Percentiles rank a stretch among this genome's conserved stretches.
These are phyloP conservation scores for Xylaria sp. DNA, from an alignment of 2,329 filamentous ascomycete species.

Conservation along the genomic window DNA sequence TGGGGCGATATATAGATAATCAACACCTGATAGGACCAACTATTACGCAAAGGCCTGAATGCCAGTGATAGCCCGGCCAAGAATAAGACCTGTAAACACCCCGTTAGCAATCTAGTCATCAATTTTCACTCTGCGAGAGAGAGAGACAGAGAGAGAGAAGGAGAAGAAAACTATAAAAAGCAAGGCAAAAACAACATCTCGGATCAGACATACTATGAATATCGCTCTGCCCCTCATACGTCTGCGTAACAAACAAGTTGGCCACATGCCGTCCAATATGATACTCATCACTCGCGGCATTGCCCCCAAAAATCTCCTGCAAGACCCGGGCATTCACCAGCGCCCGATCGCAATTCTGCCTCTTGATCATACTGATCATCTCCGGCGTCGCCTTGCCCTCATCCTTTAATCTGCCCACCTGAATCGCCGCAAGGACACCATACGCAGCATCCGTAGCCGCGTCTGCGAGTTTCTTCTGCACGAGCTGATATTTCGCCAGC, in stretches of 20 bases:
- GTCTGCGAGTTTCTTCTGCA: conserved; percentile 97
- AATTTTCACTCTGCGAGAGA: no score
- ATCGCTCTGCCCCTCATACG: conserved; percentile 97
- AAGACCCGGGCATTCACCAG: conserved; percentile 78
- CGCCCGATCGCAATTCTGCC: conserved; percentile 94
- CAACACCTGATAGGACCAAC: not conserved
- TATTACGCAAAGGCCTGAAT: conserved; percentile 73
- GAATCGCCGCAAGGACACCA: conserved; percentile 85
- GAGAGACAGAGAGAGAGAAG: no score
- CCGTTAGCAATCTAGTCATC: conserved; percentile 6
- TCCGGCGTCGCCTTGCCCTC: conserved; percentile 86
- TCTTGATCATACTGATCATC: conserved; percentile 97
- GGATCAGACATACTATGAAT: conserved; percentile 77
- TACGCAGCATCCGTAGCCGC: conserved; percentile 89
- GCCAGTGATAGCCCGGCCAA: conserved; percentile 71
- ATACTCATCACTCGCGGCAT: conserved; percentile 98
- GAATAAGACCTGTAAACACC: conserved; percentile 62
- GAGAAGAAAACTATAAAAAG: no score
- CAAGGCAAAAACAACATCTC: not conserved
- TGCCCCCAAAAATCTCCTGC: conserved; percentile 96
- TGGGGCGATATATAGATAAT: no score
- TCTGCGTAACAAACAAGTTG: conserved; percentile 96
- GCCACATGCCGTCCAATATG: conserved; percentile 92
- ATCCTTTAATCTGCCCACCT: conserved; percentile 93
- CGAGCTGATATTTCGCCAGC: conserved; percentile 91